Evolutionary conservation across 371 early-diverging fungal species (phyloP).

Genomic region (Mortierella polycephala): DNA sequence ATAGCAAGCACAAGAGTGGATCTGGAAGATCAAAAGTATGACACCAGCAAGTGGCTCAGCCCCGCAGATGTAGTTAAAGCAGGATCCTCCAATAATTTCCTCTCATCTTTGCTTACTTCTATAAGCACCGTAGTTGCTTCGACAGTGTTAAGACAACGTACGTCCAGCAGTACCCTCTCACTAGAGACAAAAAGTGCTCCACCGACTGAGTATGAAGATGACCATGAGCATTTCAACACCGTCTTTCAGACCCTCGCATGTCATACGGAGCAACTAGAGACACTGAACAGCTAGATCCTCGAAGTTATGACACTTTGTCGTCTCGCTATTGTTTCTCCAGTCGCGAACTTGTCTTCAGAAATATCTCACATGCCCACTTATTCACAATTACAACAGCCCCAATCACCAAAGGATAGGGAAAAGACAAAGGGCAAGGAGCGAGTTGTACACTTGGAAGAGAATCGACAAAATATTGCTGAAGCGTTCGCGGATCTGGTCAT

Average conservation of each 20-base stretch:
- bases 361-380: too few species aligned
- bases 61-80: too few species aligned
- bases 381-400: neutral
- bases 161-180: too few species aligned
- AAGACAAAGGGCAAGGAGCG: slow-evolving; percentile 29
- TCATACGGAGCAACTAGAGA: slow-evolving; percentile 15
- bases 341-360: neutral
- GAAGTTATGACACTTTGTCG: slow-evolving; percentile 30
- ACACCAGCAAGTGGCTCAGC: too few species aligned
- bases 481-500: slow-evolving; percentile 25
- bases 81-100: too few species aligned
- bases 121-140: too few species aligned
- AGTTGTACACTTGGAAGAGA: slow-evolving; percentile 17
- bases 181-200: too few species aligned
- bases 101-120: too few species aligned
- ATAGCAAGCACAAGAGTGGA: too few species aligned
- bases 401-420: slow-evolving; percentile 7
- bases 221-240: slow-evolving; percentile 16
- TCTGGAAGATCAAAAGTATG: too few species aligned
- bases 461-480: slow-evolving; percentile 20
- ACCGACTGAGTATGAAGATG: neutral
- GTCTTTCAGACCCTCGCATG: slow-evolving; percentile 24
- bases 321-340: neutral
- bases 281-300: slow-evolving; percentile 25
- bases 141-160: too few species aligned